phyloP scores from a whole-genome alignment of 2,329 filamentous ascomycete species.

The Anthostomella pinea region DNA sequence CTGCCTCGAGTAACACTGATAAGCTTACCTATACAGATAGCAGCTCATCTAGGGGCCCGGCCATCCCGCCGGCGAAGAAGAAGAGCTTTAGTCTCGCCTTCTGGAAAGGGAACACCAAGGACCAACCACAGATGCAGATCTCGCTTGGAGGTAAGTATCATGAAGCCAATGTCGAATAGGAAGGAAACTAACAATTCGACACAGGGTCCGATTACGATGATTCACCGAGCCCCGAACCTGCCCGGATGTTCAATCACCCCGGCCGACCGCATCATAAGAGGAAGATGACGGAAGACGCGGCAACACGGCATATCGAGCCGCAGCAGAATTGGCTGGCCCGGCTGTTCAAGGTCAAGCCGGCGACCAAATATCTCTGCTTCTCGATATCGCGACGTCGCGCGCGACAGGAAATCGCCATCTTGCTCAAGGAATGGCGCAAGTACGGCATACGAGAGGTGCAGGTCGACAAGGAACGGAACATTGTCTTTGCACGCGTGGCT shows the following conservation, averaged over 20 bases:
- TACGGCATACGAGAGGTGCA: slow-evolving; percentile 79
- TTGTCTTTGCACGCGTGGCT: slow-evolving; percentile 75
- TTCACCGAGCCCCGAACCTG: slow-evolving; percentile 23
- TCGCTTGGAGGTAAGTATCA: slow-evolving; percentile 41
- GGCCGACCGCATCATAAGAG: slow-evolving; percentile 14
- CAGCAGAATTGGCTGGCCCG: slow-evolving; percentile 86
- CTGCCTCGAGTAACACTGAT: slow-evolving; percentile 15
- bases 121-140: slow-evolving; percentile 37
- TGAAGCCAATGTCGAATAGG: not conserved
- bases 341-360: slow-evolving; percentile 86
- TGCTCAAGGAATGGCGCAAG: slow-evolving; percentile 76
- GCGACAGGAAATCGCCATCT: slow-evolving; percentile 70
- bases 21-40: slow-evolving; percentile 19
- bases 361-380: slow-evolving; percentile 72
- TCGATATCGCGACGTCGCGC: slow-evolving; percentile 67
- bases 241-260: slow-evolving; percentile 19
- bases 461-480: slow-evolving; percentile 74
- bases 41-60: slow-evolving; percentile 19
- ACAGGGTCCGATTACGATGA: slow-evolving; percentile 34
- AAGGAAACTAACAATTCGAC: not conserved
- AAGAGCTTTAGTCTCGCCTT: slow-evolving; percentile 51
- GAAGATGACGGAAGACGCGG: slow-evolving; percentile 21
- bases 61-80: slow-evolving; percentile 39
- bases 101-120: slow-evolving; percentile 50
- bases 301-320: slow-evolving; percentile 55